phyloP scores from a whole-genome alignment of 106 monocot species.

The Dendrobium huoshanense region DNA sequence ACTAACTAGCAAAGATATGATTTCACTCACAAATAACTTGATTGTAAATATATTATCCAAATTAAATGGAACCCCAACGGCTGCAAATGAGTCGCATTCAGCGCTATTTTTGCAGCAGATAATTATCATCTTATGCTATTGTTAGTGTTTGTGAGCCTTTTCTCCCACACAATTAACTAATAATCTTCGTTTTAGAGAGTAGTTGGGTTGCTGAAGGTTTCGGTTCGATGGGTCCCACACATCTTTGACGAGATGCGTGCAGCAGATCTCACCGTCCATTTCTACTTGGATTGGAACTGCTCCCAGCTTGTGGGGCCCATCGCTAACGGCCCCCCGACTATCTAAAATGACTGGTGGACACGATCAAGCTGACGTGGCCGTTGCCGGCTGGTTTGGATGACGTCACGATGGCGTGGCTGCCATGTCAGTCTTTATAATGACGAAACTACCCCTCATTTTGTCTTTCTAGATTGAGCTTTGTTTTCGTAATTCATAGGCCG shows the following conservation, averaged over 20 bases:
- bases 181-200: constrained; percentile 6
- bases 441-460: background rate
- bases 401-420: background rate
- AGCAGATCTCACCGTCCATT: constrained; percentile 5
- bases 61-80: too few relatives aligned
- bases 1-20: too few relatives aligned
- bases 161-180: background rate
- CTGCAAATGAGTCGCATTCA: too few relatives aligned
- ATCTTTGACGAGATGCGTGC: background rate
- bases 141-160: background rate
- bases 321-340: constrained; percentile 7
- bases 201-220: constrained; percentile 9
- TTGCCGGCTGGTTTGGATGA: background rate
- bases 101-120: background rate
- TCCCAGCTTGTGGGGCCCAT: background rate
- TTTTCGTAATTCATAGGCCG: too few relatives aligned
- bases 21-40: too few relatives aligned
- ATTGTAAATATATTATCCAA: too few relatives aligned
- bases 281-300: constrained; percentile 5
- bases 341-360: background rate
- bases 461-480: background rate
- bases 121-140: background rate
- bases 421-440: background rate
- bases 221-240: constrained; percentile 3
- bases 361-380: background rate